phyloP scores from a whole-genome alignment of 78 protist species.

The Anaeramoeba ignava region DNA sequence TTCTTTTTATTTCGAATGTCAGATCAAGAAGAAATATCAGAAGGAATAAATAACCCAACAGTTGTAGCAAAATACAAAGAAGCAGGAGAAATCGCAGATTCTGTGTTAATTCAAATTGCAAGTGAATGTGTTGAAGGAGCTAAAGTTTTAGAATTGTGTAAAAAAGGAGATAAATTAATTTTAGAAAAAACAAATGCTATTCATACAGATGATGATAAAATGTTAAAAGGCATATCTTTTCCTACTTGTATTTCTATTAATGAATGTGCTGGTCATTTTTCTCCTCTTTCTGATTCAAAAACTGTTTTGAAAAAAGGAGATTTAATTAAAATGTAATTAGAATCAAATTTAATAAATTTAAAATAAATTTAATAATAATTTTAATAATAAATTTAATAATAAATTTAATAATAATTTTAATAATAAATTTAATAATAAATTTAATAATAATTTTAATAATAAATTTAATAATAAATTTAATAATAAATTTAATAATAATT shows the following conservation, averaged over 20 bases:
- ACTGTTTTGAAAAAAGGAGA: no score
- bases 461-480: no score
- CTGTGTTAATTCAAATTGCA: conserved; percentile 3
- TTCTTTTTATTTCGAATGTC: no score
- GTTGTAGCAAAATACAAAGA: conserved; percentile 44
- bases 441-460: no score
- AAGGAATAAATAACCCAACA: conserved; percentile 22
- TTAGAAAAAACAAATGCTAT: neutral
- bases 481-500: no score
- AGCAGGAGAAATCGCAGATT: conserved; percentile 45
- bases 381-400: no score
- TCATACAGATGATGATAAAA: neutral
- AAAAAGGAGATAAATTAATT: conserved; percentile 30
- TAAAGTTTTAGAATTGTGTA: conserved; percentile 21
- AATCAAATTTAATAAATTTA: no score
- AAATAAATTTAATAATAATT: no score
- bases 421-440: no score
- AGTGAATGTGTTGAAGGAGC: conserved; percentile 15
- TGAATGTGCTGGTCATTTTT: conserved; percentile 77
- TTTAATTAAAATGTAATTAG: conserved; percentile 83
- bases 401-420: no score
- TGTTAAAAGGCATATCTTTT: conserved; percentile 78
- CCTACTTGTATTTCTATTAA: conserved; percentile 89
- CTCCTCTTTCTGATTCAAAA: conserved; percentile 61
- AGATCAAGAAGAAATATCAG: no score